Percentiles rank a stretch among this genome's conserved stretches.
phyloP scores from a whole-genome alignment of 345 rosid species.

The Balakata baccata region DNA sequence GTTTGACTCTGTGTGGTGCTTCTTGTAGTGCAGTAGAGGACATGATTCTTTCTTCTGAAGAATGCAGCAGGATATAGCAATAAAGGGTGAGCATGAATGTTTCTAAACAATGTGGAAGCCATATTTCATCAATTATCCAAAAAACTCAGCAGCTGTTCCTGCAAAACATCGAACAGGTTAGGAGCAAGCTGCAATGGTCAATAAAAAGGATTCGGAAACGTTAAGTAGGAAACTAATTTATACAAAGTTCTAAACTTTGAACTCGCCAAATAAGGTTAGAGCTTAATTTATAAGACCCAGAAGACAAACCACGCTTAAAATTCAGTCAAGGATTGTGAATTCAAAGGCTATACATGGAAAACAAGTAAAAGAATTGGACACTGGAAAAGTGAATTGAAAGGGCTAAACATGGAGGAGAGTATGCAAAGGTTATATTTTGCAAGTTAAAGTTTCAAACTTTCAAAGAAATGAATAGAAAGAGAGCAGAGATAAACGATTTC shows the following conservation, averaged over 20 bases:
- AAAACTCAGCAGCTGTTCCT: constrained; percentile 10
- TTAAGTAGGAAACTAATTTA: not conserved
- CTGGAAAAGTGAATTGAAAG: not conserved
- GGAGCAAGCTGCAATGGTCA: constrained; percentile 15
- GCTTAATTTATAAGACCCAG: not conserved
- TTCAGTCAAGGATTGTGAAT: not conserved
- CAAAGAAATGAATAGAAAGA: not conserved
- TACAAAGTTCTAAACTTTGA: not conserved
- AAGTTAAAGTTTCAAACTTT: not conserved
- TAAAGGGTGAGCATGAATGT: constrained; percentile 49
- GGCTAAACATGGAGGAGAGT: not conserved
- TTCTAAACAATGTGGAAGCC: constrained; percentile 61
- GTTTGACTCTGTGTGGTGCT: constrained; percentile 41
- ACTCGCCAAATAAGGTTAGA: not conserved
- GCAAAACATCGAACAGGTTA: constrained; percentile 37
- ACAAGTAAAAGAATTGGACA: not conserved
- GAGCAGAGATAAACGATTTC: not conserved
- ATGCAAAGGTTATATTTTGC: not conserved
- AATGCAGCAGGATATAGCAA: constrained; percentile 41
- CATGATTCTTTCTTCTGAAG: constrained; percentile 43
- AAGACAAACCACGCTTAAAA: not conserved
- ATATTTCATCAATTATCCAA: constrained; percentile 32
- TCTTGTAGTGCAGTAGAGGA: constrained; percentile 43
- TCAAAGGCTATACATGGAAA: not conserved
- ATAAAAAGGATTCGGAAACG: not conserved